Percentiles rank a stretch among this genome's conserved stretches.
Evolutionary conservation across 2,329 filamentous ascomycete genomes (phyloP).

Genomic region (Pleomassaria siparia): DNA sequence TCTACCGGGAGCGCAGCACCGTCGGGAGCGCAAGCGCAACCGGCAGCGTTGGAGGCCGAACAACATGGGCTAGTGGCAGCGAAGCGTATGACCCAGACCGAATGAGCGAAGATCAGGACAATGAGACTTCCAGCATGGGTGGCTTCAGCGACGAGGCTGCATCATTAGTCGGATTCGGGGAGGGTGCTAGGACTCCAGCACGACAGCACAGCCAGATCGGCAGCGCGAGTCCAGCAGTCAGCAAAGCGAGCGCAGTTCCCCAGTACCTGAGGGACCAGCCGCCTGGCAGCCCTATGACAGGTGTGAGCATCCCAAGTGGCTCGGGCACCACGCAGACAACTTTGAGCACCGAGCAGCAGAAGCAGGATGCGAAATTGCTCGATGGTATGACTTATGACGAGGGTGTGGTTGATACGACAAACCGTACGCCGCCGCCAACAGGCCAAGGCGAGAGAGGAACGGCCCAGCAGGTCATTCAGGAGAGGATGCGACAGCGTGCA

Average conservation of each 20-base stretch:
- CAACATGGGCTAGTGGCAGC: slow-evolving; percentile 68
- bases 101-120: slow-evolving; percentile 67
- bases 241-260: slow-evolving; percentile 41
- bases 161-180: slow-evolving; percentile 87
- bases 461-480: slow-evolving; percentile 66
- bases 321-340: slow-evolving; percentile 33
- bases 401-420: slow-evolving; percentile 44
- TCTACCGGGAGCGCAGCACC: slow-evolving; percentile 78
- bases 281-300: slow-evolving; percentile 34
- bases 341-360: slow-evolving; percentile 37
- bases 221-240: slow-evolving; percentile 75
- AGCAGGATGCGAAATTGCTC: slow-evolving; percentile 46
- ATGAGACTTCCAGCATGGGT: slow-evolving; percentile 65
- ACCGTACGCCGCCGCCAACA: slow-evolving; percentile 33
- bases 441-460: slow-evolving; percentile 42
- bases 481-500: slow-evolving; percentile 43
- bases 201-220: slow-evolving; percentile 68
- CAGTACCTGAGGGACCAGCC: slow-evolving; percentile 36
- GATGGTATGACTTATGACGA: slow-evolving; percentile 51
- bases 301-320: slow-evolving; percentile 28
- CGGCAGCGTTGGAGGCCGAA: slow-evolving; percentile 69
- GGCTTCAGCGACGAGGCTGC: slow-evolving; percentile 85
- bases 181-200: slow-evolving; percentile 69
- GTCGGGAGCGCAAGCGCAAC: slow-evolving; percentile 90
- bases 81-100: slow-evolving; percentile 66